These are phyloP conservation scores for Diaporthe caulivora DNA, from an alignment of 2,329 filamentous ascomycete genomes.

Conservation along the genomic window DNA sequence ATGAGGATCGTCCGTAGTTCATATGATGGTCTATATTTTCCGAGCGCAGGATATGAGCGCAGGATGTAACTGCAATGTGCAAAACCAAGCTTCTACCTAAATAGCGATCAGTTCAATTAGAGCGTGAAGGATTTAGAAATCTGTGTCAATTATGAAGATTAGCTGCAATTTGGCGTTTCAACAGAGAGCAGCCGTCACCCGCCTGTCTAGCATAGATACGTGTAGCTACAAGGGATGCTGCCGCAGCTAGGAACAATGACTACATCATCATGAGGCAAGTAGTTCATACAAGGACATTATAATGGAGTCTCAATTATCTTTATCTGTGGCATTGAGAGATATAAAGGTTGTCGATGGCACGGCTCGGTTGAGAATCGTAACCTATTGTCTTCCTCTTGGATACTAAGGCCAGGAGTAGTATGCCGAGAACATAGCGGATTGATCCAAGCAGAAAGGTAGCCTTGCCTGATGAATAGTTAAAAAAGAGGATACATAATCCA, in stretches of 20 bases:
- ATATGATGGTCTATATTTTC: too few species aligned
- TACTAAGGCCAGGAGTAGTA: not conserved
- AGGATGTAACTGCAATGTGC: too few species aligned
- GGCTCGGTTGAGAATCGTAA: not conserved
- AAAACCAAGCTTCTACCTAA: too few species aligned
- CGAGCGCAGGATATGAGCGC: too few species aligned
- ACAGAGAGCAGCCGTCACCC: not conserved
- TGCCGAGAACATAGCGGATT: not conserved
- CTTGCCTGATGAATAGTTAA: accelerated
- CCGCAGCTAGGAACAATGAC: not conserved
- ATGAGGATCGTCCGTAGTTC: too few species aligned
- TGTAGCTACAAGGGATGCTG: not conserved
- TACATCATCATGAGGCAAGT: too few species aligned
- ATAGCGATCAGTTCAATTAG: not conserved
- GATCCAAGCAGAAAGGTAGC: not conserved
- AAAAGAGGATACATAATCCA: not conserved
- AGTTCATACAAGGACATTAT: not conserved
- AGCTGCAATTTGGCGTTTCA: not conserved
- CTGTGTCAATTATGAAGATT: not conserved
- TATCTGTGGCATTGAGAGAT: too few species aligned
- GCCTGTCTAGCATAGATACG: not conserved
- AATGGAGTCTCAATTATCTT: not conserved
- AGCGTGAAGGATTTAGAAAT: not conserved
- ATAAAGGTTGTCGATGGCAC: not conserved
- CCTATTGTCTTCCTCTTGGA: not conserved